phyloP scores from a whole-genome alignment of 345 rosid species.

The Aegle marmelos region DNA sequence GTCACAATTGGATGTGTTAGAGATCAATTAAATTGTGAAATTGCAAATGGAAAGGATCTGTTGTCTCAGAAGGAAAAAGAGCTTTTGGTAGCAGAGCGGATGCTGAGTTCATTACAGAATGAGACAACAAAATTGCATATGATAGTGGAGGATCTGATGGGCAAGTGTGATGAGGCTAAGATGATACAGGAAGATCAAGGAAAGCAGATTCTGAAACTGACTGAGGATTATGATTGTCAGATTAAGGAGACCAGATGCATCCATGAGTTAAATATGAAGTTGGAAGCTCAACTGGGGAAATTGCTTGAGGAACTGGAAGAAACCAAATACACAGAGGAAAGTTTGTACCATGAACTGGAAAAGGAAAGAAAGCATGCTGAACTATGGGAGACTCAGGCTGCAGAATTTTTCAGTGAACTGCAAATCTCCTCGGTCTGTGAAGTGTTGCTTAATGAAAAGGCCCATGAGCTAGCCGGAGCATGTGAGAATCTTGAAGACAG shows the following conservation, averaged over 20 bases:
- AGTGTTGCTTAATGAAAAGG: conserved; percentile 56
- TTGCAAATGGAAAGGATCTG: conserved; percentile 39
- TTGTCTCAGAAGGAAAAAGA: conserved; percentile 44
- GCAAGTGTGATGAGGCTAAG: conserved; percentile 57
- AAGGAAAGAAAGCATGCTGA: conserved; percentile 43
- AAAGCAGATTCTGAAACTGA: conserved; percentile 51
- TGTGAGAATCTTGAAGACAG: conserved; percentile 38
- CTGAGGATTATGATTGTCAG: conserved; percentile 47
- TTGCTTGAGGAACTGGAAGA: conserved; percentile 42
- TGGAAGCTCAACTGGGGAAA: conserved; percentile 46
- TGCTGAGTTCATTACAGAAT: conserved; percentile 30
- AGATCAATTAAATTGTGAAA: conserved; percentile 42
- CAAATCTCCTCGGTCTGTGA: conserved; percentile 52
- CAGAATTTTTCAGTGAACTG: conserved; percentile 45
- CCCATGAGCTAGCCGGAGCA: conserved; percentile 48
- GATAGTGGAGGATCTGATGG: conserved; percentile 51
- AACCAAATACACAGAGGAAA: conserved; percentile 47
- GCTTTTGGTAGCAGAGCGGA: conserved; percentile 40
- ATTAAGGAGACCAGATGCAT: conserved; percentile 37
- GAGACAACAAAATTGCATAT: conserved; percentile 44
- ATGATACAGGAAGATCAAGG: conserved; percentile 41
- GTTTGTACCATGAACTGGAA: conserved; percentile 46
- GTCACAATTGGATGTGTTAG: conserved; percentile 38
- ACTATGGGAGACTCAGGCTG: conserved; percentile 60
- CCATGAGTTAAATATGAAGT: conserved; percentile 38